A percentile compares a stretch with the other conserved stretches of the same genome.
phyloP scores from a whole-genome alignment of 495 filamentous ascomycete species.

The Penicillium atrosanguineum region DNA sequence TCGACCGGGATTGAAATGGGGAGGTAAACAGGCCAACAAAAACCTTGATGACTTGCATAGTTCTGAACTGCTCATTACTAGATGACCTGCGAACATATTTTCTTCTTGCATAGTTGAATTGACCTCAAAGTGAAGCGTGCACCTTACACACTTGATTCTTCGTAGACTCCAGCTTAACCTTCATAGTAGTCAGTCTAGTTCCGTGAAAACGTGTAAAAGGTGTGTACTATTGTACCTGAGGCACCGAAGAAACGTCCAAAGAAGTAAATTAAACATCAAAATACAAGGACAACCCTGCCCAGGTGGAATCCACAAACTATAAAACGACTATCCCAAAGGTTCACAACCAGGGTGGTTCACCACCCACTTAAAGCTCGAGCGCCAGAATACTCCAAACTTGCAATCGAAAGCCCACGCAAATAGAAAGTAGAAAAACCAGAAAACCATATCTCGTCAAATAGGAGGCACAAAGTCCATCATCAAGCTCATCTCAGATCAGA shows the following conservation, averaged over 20 bases:
- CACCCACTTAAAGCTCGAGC: constrained; percentile 4
- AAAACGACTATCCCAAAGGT: not conserved
- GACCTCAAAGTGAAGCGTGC: not conserved
- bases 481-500: not conserved
- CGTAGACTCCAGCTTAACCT: not conserved
- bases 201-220: not conserved
- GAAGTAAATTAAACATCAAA: not conserved
- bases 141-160: not conserved
- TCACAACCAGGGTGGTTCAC: not conserved
- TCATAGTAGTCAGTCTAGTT: not conserved
- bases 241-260: not conserved
- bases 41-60: not conserved
- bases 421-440: not conserved
- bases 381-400: constrained; percentile 15
- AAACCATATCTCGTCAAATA: constrained; percentile 4
- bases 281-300: not conserved
- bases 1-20: not conserved
- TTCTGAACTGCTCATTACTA: not conserved
- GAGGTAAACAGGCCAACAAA: constrained; percentile 6
- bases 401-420: constrained; percentile 2
- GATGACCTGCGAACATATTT: not conserved
- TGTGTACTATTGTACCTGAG: not conserved
- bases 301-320: not conserved
- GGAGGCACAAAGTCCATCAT: constrained; percentile 2
- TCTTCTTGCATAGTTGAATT: constrained; percentile 6